These are phyloP conservation scores for Noccaea bulbosa DNA, from an alignment of 345 rosid genomes.

Conservation along the genomic window DNA sequence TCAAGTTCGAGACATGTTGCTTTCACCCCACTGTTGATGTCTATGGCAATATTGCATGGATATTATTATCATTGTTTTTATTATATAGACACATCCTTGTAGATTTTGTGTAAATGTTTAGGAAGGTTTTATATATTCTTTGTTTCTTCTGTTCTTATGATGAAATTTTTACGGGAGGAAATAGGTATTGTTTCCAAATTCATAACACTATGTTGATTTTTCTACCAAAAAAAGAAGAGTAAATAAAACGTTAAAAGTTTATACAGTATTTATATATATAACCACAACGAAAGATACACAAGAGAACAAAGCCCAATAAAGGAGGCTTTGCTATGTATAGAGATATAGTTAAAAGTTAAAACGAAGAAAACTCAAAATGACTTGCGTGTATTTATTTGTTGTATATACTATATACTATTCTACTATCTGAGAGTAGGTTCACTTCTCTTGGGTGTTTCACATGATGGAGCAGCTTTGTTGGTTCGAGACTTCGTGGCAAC, in stretches of 20 bases:
- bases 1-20: slow-evolving; percentile 86
- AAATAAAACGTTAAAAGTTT: no score
- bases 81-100: no score
- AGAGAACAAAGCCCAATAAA: not conserved
- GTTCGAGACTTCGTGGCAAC: slow-evolving; percentile 41
- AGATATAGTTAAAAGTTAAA: not conserved
- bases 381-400: not conserved
- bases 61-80: no score
- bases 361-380: not conserved
- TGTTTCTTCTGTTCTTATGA: slow-evolving; percentile 22
- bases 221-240: no score
- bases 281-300: not conserved
- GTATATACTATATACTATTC: not conserved
- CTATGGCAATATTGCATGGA: slow-evolving; percentile 61
- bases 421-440: no score
- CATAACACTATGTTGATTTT: no score
- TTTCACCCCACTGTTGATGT: slow-evolving; percentile 94
- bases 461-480: slow-evolving; percentile 51
- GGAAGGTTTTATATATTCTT: slow-evolving; percentile 31
- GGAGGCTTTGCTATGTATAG: not conserved
- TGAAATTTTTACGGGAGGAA: slow-evolving; percentile 3
- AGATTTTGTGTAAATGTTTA: slow-evolving; percentile 35
- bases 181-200: slow-evolving; percentile 3
- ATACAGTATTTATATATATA: no score
- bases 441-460: slow-evolving; percentile 36